Evolutionary conservation across 2,329 filamentous ascomycete species (phyloP), one percentile per base, ranked within the genome.

Genomic region (Pseudonectria foliicola): DNA sequence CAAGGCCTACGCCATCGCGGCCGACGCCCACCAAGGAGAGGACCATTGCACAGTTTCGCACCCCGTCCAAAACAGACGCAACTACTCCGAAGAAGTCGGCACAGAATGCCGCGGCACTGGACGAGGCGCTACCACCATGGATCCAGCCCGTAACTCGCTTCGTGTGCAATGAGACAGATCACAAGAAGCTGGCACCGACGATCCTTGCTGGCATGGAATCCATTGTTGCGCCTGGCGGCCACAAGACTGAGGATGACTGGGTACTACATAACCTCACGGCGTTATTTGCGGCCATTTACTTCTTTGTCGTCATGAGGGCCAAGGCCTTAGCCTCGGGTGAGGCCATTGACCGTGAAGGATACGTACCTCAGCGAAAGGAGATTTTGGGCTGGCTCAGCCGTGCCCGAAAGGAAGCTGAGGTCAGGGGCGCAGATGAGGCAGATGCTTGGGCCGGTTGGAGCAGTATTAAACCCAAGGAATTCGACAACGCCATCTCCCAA

Each of bases 121-220:
- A 59, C 2, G 50, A 59, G 32, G 50, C 56, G n/a, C 53, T 75
- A 4, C 77, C 80, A 1, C 60, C 64, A 6, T 93, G 85, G 84
- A 67, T 82, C n/a, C 77, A 79, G 52, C 75, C 80, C 1, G 71
- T 75, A 1, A 76, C 86, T 7, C 73, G 82, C 15, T 72, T 71
- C 38, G 59, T 93, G 10, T 63, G 82, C 55, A 70, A 69, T 26
- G 69, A 73, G 15, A 68, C 86, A 8, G 67, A 70, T 1, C 75
- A 78, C 1, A 69, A 73, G 6, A 68, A 66, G 4, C 71, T 88
- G 3, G 77, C 76, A 1, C 82, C 83, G 1, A 84, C 87, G 35
- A 73, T 93, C 1, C 75, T 85, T 31, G 81, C 85, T 0, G 87
- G 85, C 1, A 70, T 88, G 33, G 81, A 82, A 66, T 61, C 65